phyloP scores from a whole-genome alignment of 2,329 filamentous ascomycete species.

The Exophiala viscosa region DNA sequence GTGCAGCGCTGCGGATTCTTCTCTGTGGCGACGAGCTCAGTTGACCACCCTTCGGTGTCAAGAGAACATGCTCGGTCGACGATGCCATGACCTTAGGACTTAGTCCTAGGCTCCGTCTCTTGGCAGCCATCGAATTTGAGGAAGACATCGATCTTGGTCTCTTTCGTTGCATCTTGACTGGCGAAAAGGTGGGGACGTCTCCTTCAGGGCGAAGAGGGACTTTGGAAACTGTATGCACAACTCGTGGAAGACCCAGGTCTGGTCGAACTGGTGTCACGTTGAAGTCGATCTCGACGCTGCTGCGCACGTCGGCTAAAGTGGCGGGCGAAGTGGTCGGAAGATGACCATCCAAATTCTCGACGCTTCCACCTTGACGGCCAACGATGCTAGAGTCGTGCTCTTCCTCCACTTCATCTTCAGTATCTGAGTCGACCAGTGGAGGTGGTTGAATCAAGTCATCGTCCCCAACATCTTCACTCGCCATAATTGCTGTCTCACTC shows the following conservation, averaged over 20 bases:
- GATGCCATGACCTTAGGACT: background rate
- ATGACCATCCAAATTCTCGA: background rate
- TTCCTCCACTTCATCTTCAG: conserved; percentile 2
- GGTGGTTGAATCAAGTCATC: background rate
- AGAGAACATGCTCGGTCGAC: background rate
- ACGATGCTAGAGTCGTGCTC: conserved; percentile 8
- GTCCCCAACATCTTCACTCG: background rate
- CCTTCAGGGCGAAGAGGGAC: conserved; percentile 68
- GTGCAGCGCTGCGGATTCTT: conserved; percentile 22
- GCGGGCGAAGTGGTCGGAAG: conserved; percentile 5
- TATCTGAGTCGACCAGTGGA: background rate
- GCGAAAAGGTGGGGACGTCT: conserved; percentile 37
- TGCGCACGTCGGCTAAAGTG: background rate
- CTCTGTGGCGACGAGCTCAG: conserved; percentile 18
- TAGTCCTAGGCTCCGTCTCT: conserved; percentile 17
- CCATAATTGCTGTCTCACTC: conserved; percentile 49
- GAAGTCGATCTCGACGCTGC: conserved; percentile 18
- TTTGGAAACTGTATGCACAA: conserved; percentile 68
- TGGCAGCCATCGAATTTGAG: conserved; percentile 36
- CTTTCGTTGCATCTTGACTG: conserved; percentile 45
- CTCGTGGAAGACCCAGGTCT: conserved; percentile 44
- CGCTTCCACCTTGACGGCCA: background rate
- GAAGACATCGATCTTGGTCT: conserved; percentile 50
- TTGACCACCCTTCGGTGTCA: conserved; percentile 2
- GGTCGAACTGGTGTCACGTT: conserved; percentile 53